These are phyloP conservation scores for Gamarada debralockiae DNA, from an alignment of 495 filamentous ascomycete species.

Conservation along the genomic window DNA sequence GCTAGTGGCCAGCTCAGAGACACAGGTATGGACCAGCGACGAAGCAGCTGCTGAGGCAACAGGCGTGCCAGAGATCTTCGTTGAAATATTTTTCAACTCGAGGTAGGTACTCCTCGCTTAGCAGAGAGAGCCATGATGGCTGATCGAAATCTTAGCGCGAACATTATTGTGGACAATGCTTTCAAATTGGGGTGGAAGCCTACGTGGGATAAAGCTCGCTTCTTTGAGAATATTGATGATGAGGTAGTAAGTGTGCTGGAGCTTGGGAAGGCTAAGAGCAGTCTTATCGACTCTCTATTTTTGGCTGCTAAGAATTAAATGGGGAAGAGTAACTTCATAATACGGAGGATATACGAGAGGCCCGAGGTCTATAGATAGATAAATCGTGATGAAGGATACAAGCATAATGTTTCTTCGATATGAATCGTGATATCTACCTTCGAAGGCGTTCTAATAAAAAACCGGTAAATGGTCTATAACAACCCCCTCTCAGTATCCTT, in stretches of 20 bases:
- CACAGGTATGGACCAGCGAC: conserved; percentile 32
- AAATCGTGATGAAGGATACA: conserved; percentile 18
- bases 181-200: conserved; percentile 34
- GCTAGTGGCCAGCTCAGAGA: conserved; percentile 28
- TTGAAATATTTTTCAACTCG: conserved; percentile 28
- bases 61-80: conserved; percentile 23
- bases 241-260: conserved; percentile 32
- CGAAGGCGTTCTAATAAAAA: conserved; percentile 18
- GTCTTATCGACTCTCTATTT: conserved; percentile 25
- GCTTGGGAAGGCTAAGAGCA: conserved; percentile 30
- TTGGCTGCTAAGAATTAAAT: conserved; percentile 18
- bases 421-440: conserved; percentile 19
- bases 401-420: conserved; percentile 20
- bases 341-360: conserved; percentile 19
- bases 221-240: conserved; percentile 34
- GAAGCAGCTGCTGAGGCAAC: conserved; percentile 30
- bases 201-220: conserved; percentile 31
- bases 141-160: conserved; percentile 26
- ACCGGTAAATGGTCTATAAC: conserved; percentile 18
- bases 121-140: conserved; percentile 12
- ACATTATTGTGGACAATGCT: conserved; percentile 29
- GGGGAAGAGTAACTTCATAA: conserved; percentile 17
- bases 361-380: conserved; percentile 19
- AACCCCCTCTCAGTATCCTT: conserved; percentile 19
- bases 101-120: conserved; percentile 22